These are phyloP conservation scores for Suaeda aralocaspica DNA, from an alignment of 148 eudicot genomes.

Conservation along the genomic window DNA sequence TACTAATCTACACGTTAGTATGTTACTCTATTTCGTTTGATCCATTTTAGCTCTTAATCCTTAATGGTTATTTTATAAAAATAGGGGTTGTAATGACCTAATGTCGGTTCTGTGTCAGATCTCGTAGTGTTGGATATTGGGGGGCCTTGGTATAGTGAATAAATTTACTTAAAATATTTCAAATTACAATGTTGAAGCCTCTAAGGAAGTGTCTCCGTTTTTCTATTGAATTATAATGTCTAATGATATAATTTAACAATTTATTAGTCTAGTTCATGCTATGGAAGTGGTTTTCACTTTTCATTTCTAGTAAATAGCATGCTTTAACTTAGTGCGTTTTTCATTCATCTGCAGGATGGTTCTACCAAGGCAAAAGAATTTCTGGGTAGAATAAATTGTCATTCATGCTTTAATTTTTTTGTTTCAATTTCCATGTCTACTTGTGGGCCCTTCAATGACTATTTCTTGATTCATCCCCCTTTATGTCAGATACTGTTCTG, in stretches of 20 bases:
- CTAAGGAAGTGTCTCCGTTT: no score
- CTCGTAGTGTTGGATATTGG: no score
- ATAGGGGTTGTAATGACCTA: no score
- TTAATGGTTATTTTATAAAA: no score
- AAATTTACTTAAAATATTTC: no score
- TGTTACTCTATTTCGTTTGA: no score
- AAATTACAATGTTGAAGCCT: no score
- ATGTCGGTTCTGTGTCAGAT: no score
- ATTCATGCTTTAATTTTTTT: background rate
- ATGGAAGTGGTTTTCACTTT: background rate
- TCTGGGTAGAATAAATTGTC: slow-evolving; percentile 43
- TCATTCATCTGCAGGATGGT: slow-evolving; percentile 58
- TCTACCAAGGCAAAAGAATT: slow-evolving; percentile 58
- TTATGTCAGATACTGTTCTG: slow-evolving; percentile 70
- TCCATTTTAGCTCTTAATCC: no score
- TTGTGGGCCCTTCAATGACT: background rate
- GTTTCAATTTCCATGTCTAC: background rate
- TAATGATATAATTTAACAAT: background rate
- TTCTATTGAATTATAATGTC: no score
- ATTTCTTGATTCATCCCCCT: background rate
- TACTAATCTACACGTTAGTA: background rate
- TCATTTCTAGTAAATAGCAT: background rate
- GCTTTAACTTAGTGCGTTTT: slow-evolving; percentile 1
- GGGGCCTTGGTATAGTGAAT: no score
- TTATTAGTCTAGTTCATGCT: background rate